A percentile compares a stretch with the other conserved stretches of the same genome.
Conservation (phyloP, 768 basidiomycete genomes). For the Panellus pusillus region DNA sequence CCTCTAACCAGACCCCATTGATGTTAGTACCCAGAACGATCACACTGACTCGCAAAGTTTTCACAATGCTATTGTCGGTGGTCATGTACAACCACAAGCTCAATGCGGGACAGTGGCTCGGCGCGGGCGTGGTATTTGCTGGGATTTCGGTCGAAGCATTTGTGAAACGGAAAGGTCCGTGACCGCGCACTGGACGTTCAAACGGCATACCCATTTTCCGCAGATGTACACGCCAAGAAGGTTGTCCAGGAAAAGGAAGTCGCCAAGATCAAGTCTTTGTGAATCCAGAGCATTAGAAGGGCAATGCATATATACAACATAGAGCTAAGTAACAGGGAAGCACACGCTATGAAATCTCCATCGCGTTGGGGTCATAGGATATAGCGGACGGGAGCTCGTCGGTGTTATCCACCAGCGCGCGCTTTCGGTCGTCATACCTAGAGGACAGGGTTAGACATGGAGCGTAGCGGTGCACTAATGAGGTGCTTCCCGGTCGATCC, state of each 20-base stretch:
- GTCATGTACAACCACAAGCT: conserved; percentile 88
- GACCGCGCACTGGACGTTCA: conserved; percentile 11
- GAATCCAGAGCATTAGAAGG: conserved; percentile 26
- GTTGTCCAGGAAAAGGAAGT: conserved; percentile 83
- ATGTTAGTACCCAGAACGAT: conserved; percentile 62
- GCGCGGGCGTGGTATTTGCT: conserved; percentile 90
- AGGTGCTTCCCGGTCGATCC: conserved; percentile 29
- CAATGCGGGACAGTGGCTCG: conserved; percentile 85
- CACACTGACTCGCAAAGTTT: conserved; percentile 93
- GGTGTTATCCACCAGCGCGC: conserved; percentile 39
- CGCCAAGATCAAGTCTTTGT: conserved; percentile 78
- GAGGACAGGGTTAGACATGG: conserved; percentile 2
- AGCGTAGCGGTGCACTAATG: neutral
- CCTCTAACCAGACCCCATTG: conserved; percentile 2
- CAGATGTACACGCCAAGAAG: conserved; percentile 79
- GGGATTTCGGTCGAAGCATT: conserved; percentile 94
- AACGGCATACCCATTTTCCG: conserved; percentile 8
- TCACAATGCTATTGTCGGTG: conserved; percentile 97
- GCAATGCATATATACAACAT: conserved; percentile 19
- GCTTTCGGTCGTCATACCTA: conserved; percentile 51
- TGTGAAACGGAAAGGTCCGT: conserved; percentile 82
- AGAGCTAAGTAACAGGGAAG: conserved; percentile 24
- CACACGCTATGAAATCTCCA: conserved; percentile 43
- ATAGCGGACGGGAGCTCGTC: conserved; percentile 13
- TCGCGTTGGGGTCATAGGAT: conserved; percentile 43